Evolutionary conservation across 1,139 yeast genomes (phyloP).

Genomic region (Kodamaea derodonti): DNA sequence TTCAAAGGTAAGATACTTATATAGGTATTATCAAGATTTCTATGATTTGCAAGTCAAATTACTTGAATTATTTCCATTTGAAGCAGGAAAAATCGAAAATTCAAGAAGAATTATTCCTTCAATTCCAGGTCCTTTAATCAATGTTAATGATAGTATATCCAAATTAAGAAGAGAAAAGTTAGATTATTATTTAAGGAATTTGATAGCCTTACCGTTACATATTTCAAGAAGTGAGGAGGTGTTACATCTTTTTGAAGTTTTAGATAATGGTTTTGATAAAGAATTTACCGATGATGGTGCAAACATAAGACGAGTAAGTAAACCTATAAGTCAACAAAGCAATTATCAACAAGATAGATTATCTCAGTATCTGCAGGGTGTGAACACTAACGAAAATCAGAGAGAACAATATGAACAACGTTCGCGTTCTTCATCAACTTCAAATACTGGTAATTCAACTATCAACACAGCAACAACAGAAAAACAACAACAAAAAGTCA

Average conservation of each 20-base stretch:
- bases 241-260: conserved; percentile 63
- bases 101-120: conserved; percentile 77
- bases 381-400: conserved; percentile 3
- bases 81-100: conserved; percentile 84
- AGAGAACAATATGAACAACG: conserved; percentile 10
- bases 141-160: conserved; percentile 85
- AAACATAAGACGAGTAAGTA: conserved; percentile 25
- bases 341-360: conserved; percentile 42
- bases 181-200: conserved; percentile 74
- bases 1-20: conserved; percentile 67
- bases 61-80: conserved; percentile 82
- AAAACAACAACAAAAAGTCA: conserved; percentile 36
- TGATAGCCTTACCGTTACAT: conserved; percentile 71
- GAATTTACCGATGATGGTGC: conserved; percentile 25
- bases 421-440: conserved; percentile 11
- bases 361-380: conserved; percentile 30
- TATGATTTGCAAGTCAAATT: conserved; percentile 88
- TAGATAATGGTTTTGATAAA: conserved; percentile 60
- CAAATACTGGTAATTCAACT: conserved; percentile 6
- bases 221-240: conserved; percentile 72
- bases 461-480: conserved; percentile 2
- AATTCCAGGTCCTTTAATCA: conserved; percentile 94
- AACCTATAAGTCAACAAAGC: conserved; percentile 40
- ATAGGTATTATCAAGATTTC: conserved; percentile 93
- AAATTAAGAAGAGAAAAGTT: conserved; percentile 81